Conservation (phyloP, 768 basidiomycete species). For the Boletus reticulatus region DNA sequence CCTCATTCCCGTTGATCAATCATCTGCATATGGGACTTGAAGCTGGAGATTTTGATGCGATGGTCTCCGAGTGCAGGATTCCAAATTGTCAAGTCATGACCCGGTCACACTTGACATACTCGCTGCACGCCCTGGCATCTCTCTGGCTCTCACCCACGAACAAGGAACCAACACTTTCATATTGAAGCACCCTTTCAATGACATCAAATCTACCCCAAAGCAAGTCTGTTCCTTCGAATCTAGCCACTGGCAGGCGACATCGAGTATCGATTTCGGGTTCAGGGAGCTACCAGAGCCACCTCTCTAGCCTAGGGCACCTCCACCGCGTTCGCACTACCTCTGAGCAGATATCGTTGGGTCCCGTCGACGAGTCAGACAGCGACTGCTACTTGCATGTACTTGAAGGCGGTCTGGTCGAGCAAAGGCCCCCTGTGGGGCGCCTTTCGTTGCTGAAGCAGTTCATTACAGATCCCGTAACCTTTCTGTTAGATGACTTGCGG, state of each 20-base stretch:
- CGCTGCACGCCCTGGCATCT: not conserved
- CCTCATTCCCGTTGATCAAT: too few species aligned
- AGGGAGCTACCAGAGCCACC: conserved; percentile 45
- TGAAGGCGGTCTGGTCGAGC: conserved; percentile 17
- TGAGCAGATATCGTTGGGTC: conserved; percentile 16
- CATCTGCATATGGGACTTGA: too few species aligned
- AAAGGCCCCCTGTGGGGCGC: conserved; percentile 15
- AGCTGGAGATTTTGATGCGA: too few species aligned
- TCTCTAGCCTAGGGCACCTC: conserved; percentile 41
- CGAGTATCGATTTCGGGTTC: conserved; percentile 31
- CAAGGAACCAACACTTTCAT: not conserved
- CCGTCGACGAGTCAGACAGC: not conserved
- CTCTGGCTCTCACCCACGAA: too few species aligned
- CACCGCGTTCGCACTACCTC: conserved; percentile 37
- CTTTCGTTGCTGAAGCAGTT: conserved; percentile 29
- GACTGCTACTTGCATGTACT: conserved; percentile 12
- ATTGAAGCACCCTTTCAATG: conserved; percentile 6
- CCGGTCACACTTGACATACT: not conserved
- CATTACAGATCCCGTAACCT: conserved; percentile 18
- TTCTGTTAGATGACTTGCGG: conserved; percentile 27
- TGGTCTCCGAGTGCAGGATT: conserved; percentile 1
- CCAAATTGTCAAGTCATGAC: not conserved
- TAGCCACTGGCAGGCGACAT: conserved; percentile 14
- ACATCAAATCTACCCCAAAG: conserved; percentile 19
- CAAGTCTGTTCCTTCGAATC: conserved; percentile 25